Percentiles rank a stretch among this genome's conserved stretches.
These are phyloP conservation scores for Vanilla planifolia DNA, from an alignment of 106 monocot genomes.

Conservation along the genomic window DNA sequence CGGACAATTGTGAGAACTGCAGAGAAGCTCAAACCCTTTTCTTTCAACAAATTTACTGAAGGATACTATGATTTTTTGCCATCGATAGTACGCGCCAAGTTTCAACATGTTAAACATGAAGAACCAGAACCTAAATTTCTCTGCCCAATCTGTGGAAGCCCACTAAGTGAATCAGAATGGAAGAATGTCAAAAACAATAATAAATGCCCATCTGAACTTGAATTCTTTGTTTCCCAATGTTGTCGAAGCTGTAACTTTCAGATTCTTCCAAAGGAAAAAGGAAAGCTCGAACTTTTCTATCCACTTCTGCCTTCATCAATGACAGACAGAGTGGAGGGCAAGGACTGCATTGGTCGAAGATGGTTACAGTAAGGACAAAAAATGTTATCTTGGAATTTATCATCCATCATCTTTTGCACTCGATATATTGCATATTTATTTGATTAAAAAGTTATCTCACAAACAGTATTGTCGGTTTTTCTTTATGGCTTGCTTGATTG, in stretches of 20 bases:
- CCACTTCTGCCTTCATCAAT: conserved; percentile 53
- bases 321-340: conserved; percentile 27
- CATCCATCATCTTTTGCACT: neutral
- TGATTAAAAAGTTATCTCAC: no score
- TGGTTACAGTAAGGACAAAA: conserved; percentile 47
- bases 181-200: conserved; percentile 17
- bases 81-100: conserved; percentile 63
- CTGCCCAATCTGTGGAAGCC: conserved; percentile 77
- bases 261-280: conserved; percentile 53
- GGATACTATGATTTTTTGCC: conserved; percentile 61
- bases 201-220: conserved; percentile 16
- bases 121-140: conserved; percentile 49
- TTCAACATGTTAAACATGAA: conserved; percentile 29
- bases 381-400: neutral
- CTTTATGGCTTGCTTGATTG: neutral
- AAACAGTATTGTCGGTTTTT: no score
- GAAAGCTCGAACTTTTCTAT: conserved; percentile 43
- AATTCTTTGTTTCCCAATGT: conserved; percentile 48
- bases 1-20: conserved; percentile 91
- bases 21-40: conserved; percentile 79
- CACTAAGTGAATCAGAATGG: conserved; percentile 54
- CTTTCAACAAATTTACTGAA: conserved; percentile 60
- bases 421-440: neutral
- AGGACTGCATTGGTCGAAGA: conserved; percentile 8
- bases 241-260: conserved; percentile 84